phyloP scores from a whole-genome alignment of 257 asterid genomes.

The Ballota nigra region DNA sequence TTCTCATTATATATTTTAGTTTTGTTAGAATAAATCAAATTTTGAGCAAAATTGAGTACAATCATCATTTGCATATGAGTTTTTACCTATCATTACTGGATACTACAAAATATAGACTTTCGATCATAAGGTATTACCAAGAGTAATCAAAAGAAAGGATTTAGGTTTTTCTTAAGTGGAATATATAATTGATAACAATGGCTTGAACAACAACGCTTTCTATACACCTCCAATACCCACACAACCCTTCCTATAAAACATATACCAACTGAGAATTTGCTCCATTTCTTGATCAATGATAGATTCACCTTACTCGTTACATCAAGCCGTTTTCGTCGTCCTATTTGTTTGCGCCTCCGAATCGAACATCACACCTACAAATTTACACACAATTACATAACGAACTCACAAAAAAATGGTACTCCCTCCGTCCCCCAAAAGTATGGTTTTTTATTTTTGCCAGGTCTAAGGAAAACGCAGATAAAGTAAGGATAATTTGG shows the following conservation, averaged over 20 bases:
- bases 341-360: neutral
- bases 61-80: too few relatives aligned
- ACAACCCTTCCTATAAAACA: neutral
- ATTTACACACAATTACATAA: constrained; percentile 3
- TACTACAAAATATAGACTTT: neutral
- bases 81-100: too few relatives aligned
- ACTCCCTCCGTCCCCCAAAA: too few relatives aligned
- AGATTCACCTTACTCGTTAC: neutral
- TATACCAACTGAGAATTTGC: neutral
- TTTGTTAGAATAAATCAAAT: too few relatives aligned
- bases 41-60: too few relatives aligned
- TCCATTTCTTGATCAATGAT: neutral
- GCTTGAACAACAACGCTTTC: neutral
- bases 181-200: neutral
- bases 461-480: too few relatives aligned
- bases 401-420: neutral
- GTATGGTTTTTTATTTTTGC: too few relatives aligned
- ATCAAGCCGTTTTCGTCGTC: neutral
- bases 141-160: neutral
- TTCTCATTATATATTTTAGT: too few relatives aligned
- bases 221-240: constrained; percentile 17
- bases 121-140: neutral
- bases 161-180: neutral
- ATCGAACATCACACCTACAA: constrained; percentile 31
- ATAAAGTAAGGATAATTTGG: too few relatives aligned